Evolutionary conservation across 345 rosid genomes (phyloP), one percentile per base, ranked within the genome.

Genomic region (Corymbia maculata): DNA sequence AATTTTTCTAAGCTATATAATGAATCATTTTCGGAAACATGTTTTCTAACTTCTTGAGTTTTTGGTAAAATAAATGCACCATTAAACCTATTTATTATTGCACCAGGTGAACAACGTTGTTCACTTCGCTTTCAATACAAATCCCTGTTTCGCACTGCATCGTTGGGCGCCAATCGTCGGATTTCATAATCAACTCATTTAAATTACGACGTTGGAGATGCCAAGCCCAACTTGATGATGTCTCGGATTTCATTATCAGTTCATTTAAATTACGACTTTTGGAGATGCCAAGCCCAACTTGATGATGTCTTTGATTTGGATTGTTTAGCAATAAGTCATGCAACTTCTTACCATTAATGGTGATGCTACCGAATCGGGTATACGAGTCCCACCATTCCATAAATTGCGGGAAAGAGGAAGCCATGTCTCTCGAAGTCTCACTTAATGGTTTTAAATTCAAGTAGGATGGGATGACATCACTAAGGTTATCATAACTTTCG

Each of bases 11-110:
- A 21, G 24, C 28, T 21, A 55, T 0, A 55, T 55, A 55, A 22
- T 28, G 0, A 55, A 8, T 22, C 24, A 22, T 55, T 21, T 22
- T 55, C 21, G 0, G 0, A 22, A 22, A 22, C 0, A 8, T 4
- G 0, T 9, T 8, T 22, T 55, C 24, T 55, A 11, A 55, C 22
- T 21, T 22, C 9, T 55, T 4, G 12, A 22, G 61, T 55, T 28
- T 55, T 55, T 28, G 2, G 6, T 21, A 26, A 9, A 55, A 55
- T 55, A 55, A 55, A 55, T 22, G 61, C 61, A 55, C 13, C 28
- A 26, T n/a, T 3, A 14, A n/a, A 14, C 8, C 2, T 64, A n/a
- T n/a, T 14, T 64, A 14, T n/a, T 13, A 64, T n/a, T 1, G 8
- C 82, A 19, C 82, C 49, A 75, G 1, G 82, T 5, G 49, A 42